phyloP scores from a whole-genome alignment of 441 rosid genomes.

The Syzygium malaccense region DNA sequence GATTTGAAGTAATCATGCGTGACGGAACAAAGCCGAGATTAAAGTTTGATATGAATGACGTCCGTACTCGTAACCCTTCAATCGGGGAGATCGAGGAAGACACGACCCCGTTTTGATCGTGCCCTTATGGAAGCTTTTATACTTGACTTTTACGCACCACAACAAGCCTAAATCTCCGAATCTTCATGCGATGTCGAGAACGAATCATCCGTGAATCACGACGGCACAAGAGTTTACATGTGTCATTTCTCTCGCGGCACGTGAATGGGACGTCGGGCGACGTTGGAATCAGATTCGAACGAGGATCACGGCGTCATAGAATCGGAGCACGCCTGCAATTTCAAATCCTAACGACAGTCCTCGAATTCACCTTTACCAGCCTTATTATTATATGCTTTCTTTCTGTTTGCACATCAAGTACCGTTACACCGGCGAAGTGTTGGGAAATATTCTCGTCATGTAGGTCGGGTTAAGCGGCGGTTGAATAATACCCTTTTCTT shows the following conservation, averaged over 20 bases:
- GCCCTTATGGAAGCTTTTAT: neutral
- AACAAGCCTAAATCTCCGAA: neutral
- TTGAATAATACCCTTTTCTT: neutral
- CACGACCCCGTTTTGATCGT: neutral
- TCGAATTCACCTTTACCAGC: neutral
- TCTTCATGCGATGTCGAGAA: neutral
- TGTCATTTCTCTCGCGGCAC: rapidly evolving
- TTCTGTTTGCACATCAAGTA: neutral
- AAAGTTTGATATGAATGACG: neutral
- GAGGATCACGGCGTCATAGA: no score
- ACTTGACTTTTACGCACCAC: neutral
- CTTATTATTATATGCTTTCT: neutral
- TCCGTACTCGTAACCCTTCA: neutral
- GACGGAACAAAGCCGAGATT: neutral
- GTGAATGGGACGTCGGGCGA: neutral
- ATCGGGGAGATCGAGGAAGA: neutral
- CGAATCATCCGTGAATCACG: neutral
- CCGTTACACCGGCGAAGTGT: neutral
- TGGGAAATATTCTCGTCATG: neutral
- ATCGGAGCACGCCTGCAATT: neutral
- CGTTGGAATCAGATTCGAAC: neutral
- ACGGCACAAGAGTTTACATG: rapidly evolving
- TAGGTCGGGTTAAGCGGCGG: neutral
- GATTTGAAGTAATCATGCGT: neutral
- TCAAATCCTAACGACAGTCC: neutral